Percentiles rank a stretch among this genome's conserved stretches.
Conservation (phyloP, 441 rosid genomes). For the Eutrema salsugineum region DNA sequence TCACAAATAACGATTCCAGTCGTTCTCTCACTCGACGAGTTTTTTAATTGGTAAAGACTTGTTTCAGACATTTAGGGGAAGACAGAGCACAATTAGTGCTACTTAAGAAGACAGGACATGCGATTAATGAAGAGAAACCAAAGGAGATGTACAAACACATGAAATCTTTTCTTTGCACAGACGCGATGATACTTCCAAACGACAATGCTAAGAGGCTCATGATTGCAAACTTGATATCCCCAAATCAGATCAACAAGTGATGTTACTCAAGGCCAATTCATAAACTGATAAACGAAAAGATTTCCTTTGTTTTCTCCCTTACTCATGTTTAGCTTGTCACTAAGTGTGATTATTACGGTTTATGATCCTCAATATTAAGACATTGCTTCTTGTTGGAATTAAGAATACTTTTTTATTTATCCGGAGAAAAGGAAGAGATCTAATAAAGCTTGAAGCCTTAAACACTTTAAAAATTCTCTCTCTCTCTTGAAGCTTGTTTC, state of each 20-base stretch:
- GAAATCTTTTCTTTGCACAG: slow-evolving; percentile 51
- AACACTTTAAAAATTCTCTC: not conserved
- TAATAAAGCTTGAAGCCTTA: not conserved
- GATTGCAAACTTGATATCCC: slow-evolving; percentile 23
- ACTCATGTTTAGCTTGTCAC: not conserved
- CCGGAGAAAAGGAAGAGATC: not conserved
- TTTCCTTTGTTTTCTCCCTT: not conserved
- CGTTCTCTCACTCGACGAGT: not conserved
- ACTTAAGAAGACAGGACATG: slow-evolving; percentile 72
- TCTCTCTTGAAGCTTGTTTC: not conserved
- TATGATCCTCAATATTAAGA: not conserved
- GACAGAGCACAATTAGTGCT: slow-evolving; percentile 48
- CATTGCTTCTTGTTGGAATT: not conserved
- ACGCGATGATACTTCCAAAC: slow-evolving; percentile 13
- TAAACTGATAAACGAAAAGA: too few relatives aligned
- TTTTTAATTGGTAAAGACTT: not conserved
- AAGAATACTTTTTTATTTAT: not conserved
- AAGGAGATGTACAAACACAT: slow-evolving; percentile 53
- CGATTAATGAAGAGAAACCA: slow-evolving; percentile 61
- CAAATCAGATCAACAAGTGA: slow-evolving; percentile 17
- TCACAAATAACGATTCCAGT: not conserved
- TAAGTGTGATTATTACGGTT: not conserved
- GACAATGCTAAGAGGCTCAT: slow-evolving; percentile 23
- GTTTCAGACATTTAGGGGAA: slow-evolving; percentile 63
- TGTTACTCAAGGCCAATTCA: not conserved